A percentile compares a stretch with the other conserved stretches of the same genome.
phyloP scores from a whole-genome alignment of 495 filamentous ascomycete genomes.

The Podospora appendiculata region DNA sequence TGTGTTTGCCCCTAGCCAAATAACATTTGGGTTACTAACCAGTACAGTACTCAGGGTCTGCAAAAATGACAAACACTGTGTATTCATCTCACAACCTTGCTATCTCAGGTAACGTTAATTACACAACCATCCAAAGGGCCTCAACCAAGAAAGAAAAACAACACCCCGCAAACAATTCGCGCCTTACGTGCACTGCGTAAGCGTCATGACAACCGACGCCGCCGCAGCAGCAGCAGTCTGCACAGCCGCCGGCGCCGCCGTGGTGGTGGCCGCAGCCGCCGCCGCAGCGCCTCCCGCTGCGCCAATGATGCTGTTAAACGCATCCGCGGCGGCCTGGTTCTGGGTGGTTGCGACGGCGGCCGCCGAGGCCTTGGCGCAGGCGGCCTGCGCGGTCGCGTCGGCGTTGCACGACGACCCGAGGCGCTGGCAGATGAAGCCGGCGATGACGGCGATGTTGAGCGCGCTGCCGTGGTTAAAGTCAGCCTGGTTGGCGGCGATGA shows the following conservation, averaged over 20 bases:
- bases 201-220: slow-evolving; percentile 1
- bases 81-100: too few relatives aligned
- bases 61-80: too few relatives aligned
- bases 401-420: slow-evolving; percentile 47
- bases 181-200: slow-evolving; percentile 1
- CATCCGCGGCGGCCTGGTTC: slow-evolving; percentile 49
- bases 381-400: slow-evolving; percentile 30
- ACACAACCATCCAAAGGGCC: too few relatives aligned
- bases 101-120: too few relatives aligned
- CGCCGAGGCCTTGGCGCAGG: slow-evolving; percentile 37
- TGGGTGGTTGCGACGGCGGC: slow-evolving; percentile 16
- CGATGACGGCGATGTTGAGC: slow-evolving; percentile 45
- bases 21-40: too few relatives aligned
- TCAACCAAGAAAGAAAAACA: too few relatives aligned
- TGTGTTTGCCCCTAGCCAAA: too few relatives aligned
- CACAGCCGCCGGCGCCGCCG: neutral
- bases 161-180: neutral
- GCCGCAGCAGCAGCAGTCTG: neutral
- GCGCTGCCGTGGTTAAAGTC: slow-evolving; percentile 54
- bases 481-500: slow-evolving; percentile 39
- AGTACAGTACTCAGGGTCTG: too few relatives aligned
- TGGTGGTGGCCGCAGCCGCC: neutral
- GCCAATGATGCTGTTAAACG: slow-evolving; percentile 35
- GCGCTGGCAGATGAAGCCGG: slow-evolving; percentile 47
- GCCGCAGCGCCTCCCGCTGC: neutral